A percentile compares a stretch with the other conserved stretches of the same genome.
Evolutionary conservation across 495 filamentous ascomycete genomes (phyloP).

Genomic region (Glutinoglossum americanum): DNA sequence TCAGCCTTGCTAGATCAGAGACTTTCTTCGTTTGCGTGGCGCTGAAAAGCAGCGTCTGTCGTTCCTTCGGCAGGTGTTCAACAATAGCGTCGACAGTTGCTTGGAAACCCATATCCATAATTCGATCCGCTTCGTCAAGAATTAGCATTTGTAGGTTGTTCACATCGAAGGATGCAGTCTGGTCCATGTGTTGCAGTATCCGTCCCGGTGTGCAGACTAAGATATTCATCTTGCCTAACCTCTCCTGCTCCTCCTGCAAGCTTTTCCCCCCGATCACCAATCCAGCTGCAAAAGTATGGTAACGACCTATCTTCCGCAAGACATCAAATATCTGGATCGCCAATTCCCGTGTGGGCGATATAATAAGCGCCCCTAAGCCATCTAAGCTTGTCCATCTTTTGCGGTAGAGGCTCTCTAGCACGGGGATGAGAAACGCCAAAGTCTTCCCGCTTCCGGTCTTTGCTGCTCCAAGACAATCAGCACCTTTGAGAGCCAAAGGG

Average conservation of each 20-base stretch:
- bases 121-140: conserved; percentile 87
- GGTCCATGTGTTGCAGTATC: conserved; percentile 89
- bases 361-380: conserved; percentile 76
- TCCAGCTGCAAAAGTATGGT: conserved; percentile 82
- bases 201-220: conserved; percentile 88
- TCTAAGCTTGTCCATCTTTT: conserved; percentile 77
- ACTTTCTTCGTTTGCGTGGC: conserved; percentile 92
- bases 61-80: conserved; percentile 65
- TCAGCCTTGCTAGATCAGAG: conserved; percentile 72
- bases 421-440: conserved; percentile 74
- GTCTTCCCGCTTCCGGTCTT: conserved; percentile 97
- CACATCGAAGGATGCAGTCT: conserved; percentile 77
- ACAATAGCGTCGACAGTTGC: conserved; percentile 78
- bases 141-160: conserved; percentile 84
- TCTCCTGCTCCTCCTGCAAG: conserved; percentile 67
- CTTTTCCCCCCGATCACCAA: conserved; percentile 90
- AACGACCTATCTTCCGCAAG: conserved; percentile 67
- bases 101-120: conserved; percentile 97
- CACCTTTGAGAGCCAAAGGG: conserved; percentile 62
- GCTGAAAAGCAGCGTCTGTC: conserved; percentile 88
- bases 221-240: conserved; percentile 88
- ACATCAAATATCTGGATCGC: conserved; percentile 97
- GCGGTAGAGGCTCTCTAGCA: conserved; percentile 87
- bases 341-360: conserved; percentile 85
- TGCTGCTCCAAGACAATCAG: conserved; percentile 82